Evolutionary conservation across 169 alveolate genomes (phyloP), one percentile per base, ranked within the genome.

Genomic region (Amoebophrya sp.): DNA sequence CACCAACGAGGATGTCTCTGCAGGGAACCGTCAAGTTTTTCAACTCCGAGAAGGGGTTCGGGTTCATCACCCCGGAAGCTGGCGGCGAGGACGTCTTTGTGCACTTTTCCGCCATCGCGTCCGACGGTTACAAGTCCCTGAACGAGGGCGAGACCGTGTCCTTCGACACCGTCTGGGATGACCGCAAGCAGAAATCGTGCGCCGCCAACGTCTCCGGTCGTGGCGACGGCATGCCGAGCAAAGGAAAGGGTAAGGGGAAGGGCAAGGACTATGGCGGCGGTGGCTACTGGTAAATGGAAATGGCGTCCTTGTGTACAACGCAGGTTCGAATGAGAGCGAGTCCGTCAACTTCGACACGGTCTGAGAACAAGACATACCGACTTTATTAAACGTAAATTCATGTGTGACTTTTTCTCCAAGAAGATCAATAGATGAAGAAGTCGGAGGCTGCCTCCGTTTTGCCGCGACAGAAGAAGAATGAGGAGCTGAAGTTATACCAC

Each of bases 121-220:
- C 26, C 5, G 34, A 58, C 34, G 78, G 78, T n/a, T 58, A 23
- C 78, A 58, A 58, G 78, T 7, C 29, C 78, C 78, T 58, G 39
- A 58, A 58, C 78, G 78, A 58, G 23, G 78, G 78, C 23, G 78
- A 58, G 78, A 58, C 78, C 78, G 78, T 58, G 10, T 7, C 0
- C 78, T 58, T 58, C 78, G 78, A 58, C 78, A 58, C 78, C 78
- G 26, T 58, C 29, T 58, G 78, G 78, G 78, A 58, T 58, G 78
- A 58, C 5, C 78, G 34, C 38, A 58, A 58, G 78, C 78, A 58
- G 78, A 58, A 58, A 29, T 23, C 78, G 4, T 58, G 34, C 34
- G 78, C 78, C 78, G 78, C 34, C 78, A 58, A 58, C 23, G 78
- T 58, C 38, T 13, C 78, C 78, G 78, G 78, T 1, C 26, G 23